Evolutionary conservation across 257 asterid species (phyloP), one percentile per base, ranked within the genome.

Genomic region (Anisodus acutangulus): DNA sequence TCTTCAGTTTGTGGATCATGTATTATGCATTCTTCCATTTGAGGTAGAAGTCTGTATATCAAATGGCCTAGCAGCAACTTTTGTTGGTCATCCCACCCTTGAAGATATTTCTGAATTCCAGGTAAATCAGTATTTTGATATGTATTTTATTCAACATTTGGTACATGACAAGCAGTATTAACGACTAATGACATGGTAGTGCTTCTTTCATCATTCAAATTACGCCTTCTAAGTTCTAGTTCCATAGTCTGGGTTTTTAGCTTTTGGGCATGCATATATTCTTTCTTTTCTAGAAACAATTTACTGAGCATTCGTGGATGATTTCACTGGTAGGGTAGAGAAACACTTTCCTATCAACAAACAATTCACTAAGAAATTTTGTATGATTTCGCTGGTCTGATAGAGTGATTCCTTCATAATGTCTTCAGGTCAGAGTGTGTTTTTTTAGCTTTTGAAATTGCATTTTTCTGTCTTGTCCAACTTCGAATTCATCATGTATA

Each of bases 1-100:
- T 72, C 84, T 90, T 35, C 89, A 84, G 58, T 93, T 96, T 85
- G 92, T 96, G 83, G 98, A 97, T 89, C 98, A 97, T 87, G 62
- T 94, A 17, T 90, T 97, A 37, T 97, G 99, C 86, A 97, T 97
- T 87, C 97, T 97, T 85, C 99, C 99, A 59, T 97, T 97, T 87
- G 98, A 95, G 90, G 97, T 92, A 45, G 93, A 93, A 68, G 91
- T 91, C 66, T 93, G 94, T 81, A 89, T 89, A 89, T 88, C 88
- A 87, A 91, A 91, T 76, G 98, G 98, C 86, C 71, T 94, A 83
- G 88, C 85, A 84, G 98, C 98, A 86, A 94, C 98, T 49, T 97
- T 92, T 88, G 98, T 97, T 35, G 99, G 99, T 81, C 98, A 97
- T 87, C 99, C 99, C 76, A 90, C 98, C 39, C 87, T 95, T 35